Evolutionary conservation across 257 asterid species (phyloP), one percentile per base, ranked within the genome.

Genomic region (Oldenlandia corymbosa): DNA sequence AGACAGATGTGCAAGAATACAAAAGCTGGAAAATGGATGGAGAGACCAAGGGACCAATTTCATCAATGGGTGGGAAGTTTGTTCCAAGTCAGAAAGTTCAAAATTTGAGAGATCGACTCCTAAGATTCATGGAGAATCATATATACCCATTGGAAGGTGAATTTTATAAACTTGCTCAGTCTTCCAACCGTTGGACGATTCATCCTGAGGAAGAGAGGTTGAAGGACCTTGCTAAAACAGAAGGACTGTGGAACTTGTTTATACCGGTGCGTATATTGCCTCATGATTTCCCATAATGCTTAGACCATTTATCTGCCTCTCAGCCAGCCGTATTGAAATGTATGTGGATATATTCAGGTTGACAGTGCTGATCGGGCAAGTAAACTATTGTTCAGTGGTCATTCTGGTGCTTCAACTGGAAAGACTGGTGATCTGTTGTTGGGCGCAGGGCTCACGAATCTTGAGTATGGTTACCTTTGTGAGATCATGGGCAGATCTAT

Each of bases 401-500:
- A 68, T 62, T 54, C 66, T 23, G 78, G 78, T 61, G 78, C 77
- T 57, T 32, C 53, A n/a, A 13, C 42, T 11, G 73, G 69, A 76
- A 74, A 65, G 77, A 71, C 80, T 30, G 63, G 76, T 65, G 83
- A 85, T 74, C 70, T 73, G 58, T 79, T 89, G 68, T 74, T 92
- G 47, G 97, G 99, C 55, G 81, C 93, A 62, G 95, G 96, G 56
- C 91, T 92, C 30, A 82, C 99, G 24, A 92, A 92, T 78, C 91
- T 89, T 32, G 96, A 89, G 75, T 92, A 89, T 73, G 99, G 97
- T 42, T 87, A 87, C 76, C 90, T 92, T 23, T 87, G 99, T 47
- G 96, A 87, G 81, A 74, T 89, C 69, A 85, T 92, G 99, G 97
- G 99, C 61, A 88, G 90, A 61, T 92, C 99, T 5, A 57, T 89